Base-by-base conservation (phyloP, 2,329 filamentous ascomycete species). In the Ophiocordyceps camponoti-floridani region DNA sequence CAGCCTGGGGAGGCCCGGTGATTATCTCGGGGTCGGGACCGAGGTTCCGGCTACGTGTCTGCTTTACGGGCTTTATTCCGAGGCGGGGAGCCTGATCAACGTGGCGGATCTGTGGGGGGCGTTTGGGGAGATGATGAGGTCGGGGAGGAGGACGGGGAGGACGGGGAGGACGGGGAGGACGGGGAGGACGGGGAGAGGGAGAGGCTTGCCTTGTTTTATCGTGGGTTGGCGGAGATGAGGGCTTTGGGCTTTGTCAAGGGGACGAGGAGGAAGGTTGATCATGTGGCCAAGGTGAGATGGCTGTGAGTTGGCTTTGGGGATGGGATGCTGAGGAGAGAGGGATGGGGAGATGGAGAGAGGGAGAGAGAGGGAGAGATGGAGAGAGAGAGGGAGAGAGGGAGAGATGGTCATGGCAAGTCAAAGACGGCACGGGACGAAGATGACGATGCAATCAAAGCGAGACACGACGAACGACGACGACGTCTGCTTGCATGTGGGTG, bases 221-320 rank as follows among this genome's bases (percentile, higher is more conserved):
- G 79, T 48, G 84, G 76, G 5, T 61, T 96, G 49, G 85, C 89
- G 1, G 91, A 98, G 61, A 62, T 98, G 58, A 82, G 80, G 59
- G 75, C 80, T 45, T 69, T 98, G 54, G 91, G 91, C 8, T 82
- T 95, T 62, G 73, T 96, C 48, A 95, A 91, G 66, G 72, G 74
- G 48, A 96, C 82, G 56, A 84, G 82, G 63, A 94, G 88, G 69
- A 94, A 94, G 69, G 77, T 79, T 23, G 91, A 96, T 58, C 89
- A 96, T 62, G 67, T 96, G 52, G 80, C 85, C 37, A 96, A 95
- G 67, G 70, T 87, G 77, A 87, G 83, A 58, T 91, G 89, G 53
- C 65, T 91, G 48, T 75, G 31, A 31, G 7, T 7, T 31, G 12
- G 28, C 12, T n/a, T n/a, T n/a, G n/a, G n/a, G n/a, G n/a, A n/a